phyloP scores from a whole-genome alignment of 176 grass and related monocot species.

The Avena atlantica region DNA sequence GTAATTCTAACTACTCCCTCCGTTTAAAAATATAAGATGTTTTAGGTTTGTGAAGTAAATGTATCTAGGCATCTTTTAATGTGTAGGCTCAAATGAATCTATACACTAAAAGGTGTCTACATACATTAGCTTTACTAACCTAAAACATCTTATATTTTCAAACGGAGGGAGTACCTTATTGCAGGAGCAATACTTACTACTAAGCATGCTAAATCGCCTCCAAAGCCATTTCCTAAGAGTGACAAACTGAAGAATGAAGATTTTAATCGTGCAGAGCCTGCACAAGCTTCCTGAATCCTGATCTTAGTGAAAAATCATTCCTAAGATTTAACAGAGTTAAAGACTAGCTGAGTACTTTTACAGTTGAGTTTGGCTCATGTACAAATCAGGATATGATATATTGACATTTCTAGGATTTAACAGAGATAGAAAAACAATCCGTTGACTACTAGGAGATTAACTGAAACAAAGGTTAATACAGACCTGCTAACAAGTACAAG shows the following conservation, averaged over 20 bases:
- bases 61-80: too few species aligned
- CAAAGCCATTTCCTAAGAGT: neutral
- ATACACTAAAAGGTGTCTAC: too few species aligned
- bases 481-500: slow-evolving; percentile 17
- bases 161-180: neutral
- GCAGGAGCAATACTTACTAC: neutral
- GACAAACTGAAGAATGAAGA: neutral
- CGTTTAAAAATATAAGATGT: too few species aligned
- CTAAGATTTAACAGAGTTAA: neutral
- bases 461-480: neutral
- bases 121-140: too few species aligned
- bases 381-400: slow-evolving; percentile 19
- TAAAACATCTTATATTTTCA: too few species aligned
- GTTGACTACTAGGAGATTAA: neutral
- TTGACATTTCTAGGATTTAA: neutral
- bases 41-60: too few species aligned
- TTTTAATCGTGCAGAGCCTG: neutral
- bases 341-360: neutral
- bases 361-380: slow-evolving; percentile 12
- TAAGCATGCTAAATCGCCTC: neutral
- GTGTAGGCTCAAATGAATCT: too few species aligned
- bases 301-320: neutral
- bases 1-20: neutral
- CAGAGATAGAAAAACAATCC: neutral
- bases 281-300: slow-evolving; percentile 13